A percentile compares a stretch with the other conserved stretches of the same genome.
These are phyloP conservation scores for Eucalyptus decipiens DNA, from an alignment of 345 rosid species.

Conservation along the genomic window DNA sequence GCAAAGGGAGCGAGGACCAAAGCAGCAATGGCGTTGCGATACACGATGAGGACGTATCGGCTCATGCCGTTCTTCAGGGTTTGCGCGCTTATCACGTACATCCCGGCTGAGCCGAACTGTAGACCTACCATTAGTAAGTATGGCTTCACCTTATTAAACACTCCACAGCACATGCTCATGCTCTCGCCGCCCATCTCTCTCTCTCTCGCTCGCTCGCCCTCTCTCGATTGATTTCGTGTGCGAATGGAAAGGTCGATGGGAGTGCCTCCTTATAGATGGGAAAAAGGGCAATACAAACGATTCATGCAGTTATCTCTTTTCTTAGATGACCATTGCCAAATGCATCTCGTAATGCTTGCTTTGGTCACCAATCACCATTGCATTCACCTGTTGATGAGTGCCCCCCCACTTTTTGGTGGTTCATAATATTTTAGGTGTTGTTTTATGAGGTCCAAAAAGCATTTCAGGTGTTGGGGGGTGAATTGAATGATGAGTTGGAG, in stretches of 20 bases:
- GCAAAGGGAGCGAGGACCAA: constrained; percentile 73
- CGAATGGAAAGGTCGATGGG: neutral
- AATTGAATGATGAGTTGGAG: neutral
- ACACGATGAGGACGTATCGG: constrained; percentile 57
- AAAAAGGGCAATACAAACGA: neutral
- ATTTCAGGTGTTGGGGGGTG: neutral
- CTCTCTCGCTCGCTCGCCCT: neutral
- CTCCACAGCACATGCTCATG: neutral
- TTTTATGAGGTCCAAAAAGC: neutral
- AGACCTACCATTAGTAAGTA: constrained; percentile 57
- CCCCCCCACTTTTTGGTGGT: neutral
- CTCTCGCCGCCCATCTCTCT: neutral
- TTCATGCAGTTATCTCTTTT: neutral
- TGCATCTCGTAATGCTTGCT: neutral
- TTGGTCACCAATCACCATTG: neutral
- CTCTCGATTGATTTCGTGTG: neutral
- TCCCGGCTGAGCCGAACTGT: constrained; percentile 68
- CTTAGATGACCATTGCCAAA: neutral
- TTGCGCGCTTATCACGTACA: constrained; percentile 38
- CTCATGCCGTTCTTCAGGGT: constrained; percentile 77
- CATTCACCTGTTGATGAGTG: neutral
- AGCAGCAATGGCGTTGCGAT: constrained; percentile 67
- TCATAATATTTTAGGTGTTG: neutral
- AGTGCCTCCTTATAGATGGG: neutral
- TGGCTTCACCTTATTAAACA: constrained; percentile 25